Evolutionary conservation across 306 rosid species (phyloP).

Genomic region (Luffa acutangula): DNA sequence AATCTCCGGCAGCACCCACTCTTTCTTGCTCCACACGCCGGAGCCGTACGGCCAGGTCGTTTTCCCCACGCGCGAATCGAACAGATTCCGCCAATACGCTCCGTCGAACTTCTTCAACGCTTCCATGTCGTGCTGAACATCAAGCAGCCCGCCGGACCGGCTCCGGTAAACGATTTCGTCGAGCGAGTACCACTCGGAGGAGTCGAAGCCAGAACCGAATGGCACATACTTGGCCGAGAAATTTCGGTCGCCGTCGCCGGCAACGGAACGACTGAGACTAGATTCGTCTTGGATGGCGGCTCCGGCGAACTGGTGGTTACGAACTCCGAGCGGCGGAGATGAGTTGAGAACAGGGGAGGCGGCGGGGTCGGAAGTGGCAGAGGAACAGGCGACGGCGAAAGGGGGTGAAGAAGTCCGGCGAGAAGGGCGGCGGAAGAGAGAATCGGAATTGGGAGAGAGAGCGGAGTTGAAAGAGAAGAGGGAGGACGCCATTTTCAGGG

Average conservation of each 20-base stretch:
- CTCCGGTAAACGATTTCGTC: conserved; percentile 47
- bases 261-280: neutral
- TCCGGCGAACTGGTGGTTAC: neutral
- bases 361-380: neutral
- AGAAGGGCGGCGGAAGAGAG: neutral
- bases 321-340: neutral
- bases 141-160: conserved; percentile 37
- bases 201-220: conserved; percentile 16
- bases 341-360: neutral
- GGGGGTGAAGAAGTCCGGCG: neutral
- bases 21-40: conserved; percentile 44
- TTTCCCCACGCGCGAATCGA: conserved; percentile 35
- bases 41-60: conserved; percentile 50
- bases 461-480: neutral
- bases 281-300: neutral
- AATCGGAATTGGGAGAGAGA: neutral
- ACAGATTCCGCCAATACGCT: conserved; percentile 29
- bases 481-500: neutral
- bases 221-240: conserved; percentile 45
- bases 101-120: conserved; percentile 30
- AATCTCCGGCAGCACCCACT: conserved; percentile 28
- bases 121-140: conserved; percentile 39
- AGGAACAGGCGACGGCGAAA: neutral
- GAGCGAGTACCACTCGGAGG: conserved; percentile 38
- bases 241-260: neutral